phyloP scores from a whole-genome alignment of 768 basidiomycete species.

The Cytidiella melzeri region DNA sequence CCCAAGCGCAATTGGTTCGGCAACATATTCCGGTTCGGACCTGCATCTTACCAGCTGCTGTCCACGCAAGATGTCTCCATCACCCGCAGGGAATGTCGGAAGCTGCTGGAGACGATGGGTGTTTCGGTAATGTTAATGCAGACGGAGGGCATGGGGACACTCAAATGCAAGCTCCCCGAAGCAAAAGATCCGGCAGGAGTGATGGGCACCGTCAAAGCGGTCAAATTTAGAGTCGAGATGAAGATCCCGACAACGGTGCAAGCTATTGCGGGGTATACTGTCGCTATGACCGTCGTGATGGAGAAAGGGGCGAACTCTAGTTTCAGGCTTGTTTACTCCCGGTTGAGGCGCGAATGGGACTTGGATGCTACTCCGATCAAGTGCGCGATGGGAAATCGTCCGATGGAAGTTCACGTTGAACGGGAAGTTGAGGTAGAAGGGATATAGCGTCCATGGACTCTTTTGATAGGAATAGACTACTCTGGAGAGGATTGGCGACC shows the following conservation, averaged over 20 bases:
- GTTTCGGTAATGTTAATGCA: slow-evolving; percentile 62
- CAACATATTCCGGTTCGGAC: slow-evolving; percentile 83
- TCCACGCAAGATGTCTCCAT: slow-evolving; percentile 55
- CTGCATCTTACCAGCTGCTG: slow-evolving; percentile 49
- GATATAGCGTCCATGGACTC: slow-evolving; percentile 1
- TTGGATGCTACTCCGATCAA: slow-evolving; percentile 36
- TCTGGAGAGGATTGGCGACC: neutral
- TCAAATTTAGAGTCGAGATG: slow-evolving; percentile 82
- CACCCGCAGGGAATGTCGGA: slow-evolving; percentile 69
- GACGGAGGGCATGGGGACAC: slow-evolving; percentile 53
- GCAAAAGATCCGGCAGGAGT: slow-evolving; percentile 48
- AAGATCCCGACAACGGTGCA: slow-evolving; percentile 36
- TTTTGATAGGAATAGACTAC: neutral
- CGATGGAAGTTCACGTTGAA: slow-evolving; percentile 26
- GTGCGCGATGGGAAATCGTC: slow-evolving; percentile 11
- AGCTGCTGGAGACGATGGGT: slow-evolving; percentile 66
- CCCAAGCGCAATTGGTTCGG: slow-evolving; percentile 61
- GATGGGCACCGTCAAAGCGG: slow-evolving; percentile 54
- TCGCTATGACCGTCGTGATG: slow-evolving; percentile 61
- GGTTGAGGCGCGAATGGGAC: slow-evolving; percentile 66
- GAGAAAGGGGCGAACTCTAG: slow-evolving; percentile 85
- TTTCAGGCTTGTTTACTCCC: slow-evolving; percentile 68
- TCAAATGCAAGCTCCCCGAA: slow-evolving; percentile 77
- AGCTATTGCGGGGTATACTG: slow-evolving; percentile 42
- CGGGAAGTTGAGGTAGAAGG: slow-evolving; percentile 25